Conservation (phyloP, 225 moss, liverwort and hornwort genomes). For the Polytrichum commune region DNA sequence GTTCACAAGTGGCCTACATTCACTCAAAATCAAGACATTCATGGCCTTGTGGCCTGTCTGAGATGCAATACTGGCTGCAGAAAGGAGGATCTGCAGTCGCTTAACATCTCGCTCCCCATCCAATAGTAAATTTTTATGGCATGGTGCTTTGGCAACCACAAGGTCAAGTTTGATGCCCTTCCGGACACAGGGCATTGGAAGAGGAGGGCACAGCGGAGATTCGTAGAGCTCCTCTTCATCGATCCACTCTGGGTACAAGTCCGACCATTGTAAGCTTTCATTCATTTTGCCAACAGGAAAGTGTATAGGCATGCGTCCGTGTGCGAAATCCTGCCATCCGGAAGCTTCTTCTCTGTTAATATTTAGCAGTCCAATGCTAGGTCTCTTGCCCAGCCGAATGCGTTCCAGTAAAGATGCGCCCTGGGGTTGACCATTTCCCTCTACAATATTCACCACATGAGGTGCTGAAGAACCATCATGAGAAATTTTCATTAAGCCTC, state of each 20-base stretch:
- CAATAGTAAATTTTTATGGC: slow-evolving; percentile 12
- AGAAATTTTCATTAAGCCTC: not conserved
- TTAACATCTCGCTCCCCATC: slow-evolving; percentile 43
- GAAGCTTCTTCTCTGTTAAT: slow-evolving; percentile 37
- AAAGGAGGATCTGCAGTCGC: slow-evolving; percentile 56
- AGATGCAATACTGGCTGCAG: slow-evolving; percentile 54
- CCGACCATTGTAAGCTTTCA: slow-evolving; percentile 48
- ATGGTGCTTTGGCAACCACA: slow-evolving; percentile 57
- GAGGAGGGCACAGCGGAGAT: slow-evolving; percentile 44
- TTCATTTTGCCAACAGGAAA: slow-evolving; percentile 36
- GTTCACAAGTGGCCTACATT: slow-evolving; percentile 61
- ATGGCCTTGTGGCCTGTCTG: slow-evolving; percentile 25
- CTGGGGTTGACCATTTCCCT: slow-evolving; percentile 4
- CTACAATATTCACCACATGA: not conserved
- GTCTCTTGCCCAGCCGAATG: slow-evolving; percentile 15
- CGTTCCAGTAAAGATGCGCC: slow-evolving; percentile 9
- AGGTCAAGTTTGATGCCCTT: slow-evolving; percentile 36
- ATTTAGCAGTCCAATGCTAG: slow-evolving; percentile 68
- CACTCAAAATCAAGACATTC: slow-evolving; percentile 51
- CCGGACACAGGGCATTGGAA: slow-evolving; percentile 50
- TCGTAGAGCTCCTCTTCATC: slow-evolving; percentile 42
- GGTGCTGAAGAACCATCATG: not conserved
- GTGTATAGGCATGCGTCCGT: slow-evolving; percentile 19
- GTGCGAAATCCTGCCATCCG: slow-evolving; percentile 28
- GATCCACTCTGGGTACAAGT: slow-evolving; percentile 84